Evolutionary conservation across 208 protist genomes (phyloP), one percentile per base, ranked within the genome.

Genomic region (Novymonas esmeraldas): DNA sequence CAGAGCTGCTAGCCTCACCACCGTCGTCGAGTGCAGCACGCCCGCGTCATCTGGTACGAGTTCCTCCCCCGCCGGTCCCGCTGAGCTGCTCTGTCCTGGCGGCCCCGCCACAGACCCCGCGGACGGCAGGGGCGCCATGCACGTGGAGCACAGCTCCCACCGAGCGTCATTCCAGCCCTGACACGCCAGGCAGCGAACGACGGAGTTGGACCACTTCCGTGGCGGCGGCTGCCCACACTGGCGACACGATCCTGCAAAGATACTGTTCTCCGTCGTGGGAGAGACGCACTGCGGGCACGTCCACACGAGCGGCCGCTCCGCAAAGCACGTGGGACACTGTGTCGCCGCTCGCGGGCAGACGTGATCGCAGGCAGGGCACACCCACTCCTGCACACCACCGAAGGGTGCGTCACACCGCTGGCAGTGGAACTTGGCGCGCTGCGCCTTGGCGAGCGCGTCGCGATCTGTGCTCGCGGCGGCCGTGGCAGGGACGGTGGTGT

Each of bases 111-210:
- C 6, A 16, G 14, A 10, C 39, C 10, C 24, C 6, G 33, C 16
- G 11, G 44, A 26, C 18, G 44, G 18, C 14, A 81, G 42, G 11
- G 72, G 86, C 49, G 68, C 61, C 77, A 81, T 45, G 24, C 89
- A 95, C 56, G 61, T 79, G 48, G 75, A 67, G 58, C 90, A 95
- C 50, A 95, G 65, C 64, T 95, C 87, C 87, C 87, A 95, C 16
- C 87, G 83, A 18, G 81, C 78, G 63, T 93, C 90, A 60, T 93
- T 92, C 28, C 73, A 81, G 16, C 75, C 72, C 11, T 50, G 39
- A 50, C 90, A 95, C 3, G 33, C 44, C 6, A 44, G 14, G 68
- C 90, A 95, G 29, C 58, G 59, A 38, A 79, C 49, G 0, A 87
- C 56, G 9, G 74, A 72, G 42, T 88, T 77, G 14, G 74, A 92